Conservation (phyloP, 192 early-diverging fungal species). For the Paraglomus brasilianum region DNA sequence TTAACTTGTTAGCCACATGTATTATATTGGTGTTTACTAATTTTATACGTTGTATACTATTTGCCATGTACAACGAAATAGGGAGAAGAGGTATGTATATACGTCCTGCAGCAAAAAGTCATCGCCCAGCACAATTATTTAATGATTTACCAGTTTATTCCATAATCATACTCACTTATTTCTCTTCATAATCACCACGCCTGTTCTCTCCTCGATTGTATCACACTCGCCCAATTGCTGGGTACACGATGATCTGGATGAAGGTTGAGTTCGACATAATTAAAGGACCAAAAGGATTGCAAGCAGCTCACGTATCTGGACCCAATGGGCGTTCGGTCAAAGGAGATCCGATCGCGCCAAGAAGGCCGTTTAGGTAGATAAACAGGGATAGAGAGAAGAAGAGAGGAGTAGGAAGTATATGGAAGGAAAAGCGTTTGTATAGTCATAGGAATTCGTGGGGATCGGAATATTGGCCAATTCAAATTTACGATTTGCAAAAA, state of each 20-base stretch:
- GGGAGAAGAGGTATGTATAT: constrained; percentile 49
- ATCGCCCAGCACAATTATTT: neutral
- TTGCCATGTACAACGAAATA: constrained; percentile 19
- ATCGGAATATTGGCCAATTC: too few species aligned
- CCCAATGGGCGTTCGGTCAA: constrained; percentile 67
- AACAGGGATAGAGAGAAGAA: too few species aligned
- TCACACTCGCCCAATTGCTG: neutral
- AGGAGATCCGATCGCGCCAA: constrained; percentile 65
- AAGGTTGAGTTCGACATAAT: constrained; percentile 71
- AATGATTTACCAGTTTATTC: neutral
- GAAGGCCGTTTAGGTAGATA: neutral
- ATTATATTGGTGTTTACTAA: constrained; percentile 13
- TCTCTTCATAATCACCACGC: neutral
- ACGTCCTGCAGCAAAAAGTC: neutral
- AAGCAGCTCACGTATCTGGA: constrained; percentile 80
- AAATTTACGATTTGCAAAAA: too few species aligned
- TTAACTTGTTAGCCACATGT: neutral
- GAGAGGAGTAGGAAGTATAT: too few species aligned
- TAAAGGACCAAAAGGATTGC: constrained; percentile 77
- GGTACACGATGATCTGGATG: neutral
- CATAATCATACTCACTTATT: neutral
- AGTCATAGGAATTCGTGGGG: too few species aligned
- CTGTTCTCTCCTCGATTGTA: neutral
- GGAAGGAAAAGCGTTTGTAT: too few species aligned
- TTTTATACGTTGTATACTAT: constrained; percentile 21